Evolutionary conservation across 129 eudicot genomes (phyloP).

Genomic region (Centaurea solstitialis): DNA sequence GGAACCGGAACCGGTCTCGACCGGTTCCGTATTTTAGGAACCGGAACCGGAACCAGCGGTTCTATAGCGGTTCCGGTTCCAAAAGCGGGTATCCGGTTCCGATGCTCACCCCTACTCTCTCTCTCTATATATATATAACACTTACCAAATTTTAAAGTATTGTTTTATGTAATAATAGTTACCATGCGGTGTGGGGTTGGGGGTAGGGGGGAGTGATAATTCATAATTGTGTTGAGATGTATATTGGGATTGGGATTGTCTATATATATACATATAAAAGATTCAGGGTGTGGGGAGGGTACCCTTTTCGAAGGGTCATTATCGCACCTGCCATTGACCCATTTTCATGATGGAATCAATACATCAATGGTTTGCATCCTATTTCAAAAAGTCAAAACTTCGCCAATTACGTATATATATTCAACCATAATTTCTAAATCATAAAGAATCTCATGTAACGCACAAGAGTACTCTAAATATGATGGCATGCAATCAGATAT

Average conservation of each 20-base stretch:
- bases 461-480: neutral
- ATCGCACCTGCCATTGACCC: constrained; percentile 16
- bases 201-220: constrained; percentile 17
- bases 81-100: no score
- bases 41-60: no score
- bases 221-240: constrained; percentile 27
- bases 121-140: no score
- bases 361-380: constrained; percentile 13
- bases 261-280: constrained; percentile 14
- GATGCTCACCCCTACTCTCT: no score
- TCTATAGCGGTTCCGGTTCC: no score
- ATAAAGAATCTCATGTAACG: neutral
- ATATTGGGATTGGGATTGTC: constrained; percentile 34
- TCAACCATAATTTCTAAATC: neutral
- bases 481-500: neutral
- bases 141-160: neutral
- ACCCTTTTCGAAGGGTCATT: constrained; percentile 52
- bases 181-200: neutral
- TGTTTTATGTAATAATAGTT: neutral
- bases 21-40: no score
- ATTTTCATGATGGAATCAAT: neutral
- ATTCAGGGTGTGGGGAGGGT: constrained; percentile 25
- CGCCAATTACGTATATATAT: neutral
- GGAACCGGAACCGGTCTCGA: no score
- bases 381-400: constrained; percentile 13